phyloP scores from a whole-genome alignment of 805 yeast genomes.

The Lachancea quebecensis region DNA sequence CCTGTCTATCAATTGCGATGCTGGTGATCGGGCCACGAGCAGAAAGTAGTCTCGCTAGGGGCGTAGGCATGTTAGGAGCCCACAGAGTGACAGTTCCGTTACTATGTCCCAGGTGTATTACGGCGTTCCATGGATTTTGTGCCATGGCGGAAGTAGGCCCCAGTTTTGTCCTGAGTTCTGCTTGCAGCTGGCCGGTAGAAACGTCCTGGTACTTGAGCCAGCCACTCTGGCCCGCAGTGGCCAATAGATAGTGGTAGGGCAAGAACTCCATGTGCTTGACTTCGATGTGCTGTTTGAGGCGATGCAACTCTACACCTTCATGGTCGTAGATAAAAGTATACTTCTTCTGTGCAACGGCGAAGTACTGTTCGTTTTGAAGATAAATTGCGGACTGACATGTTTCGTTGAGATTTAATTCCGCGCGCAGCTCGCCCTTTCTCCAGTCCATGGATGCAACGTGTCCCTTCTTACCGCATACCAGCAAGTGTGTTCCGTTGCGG shows the following conservation, averaged over 20 bases:
- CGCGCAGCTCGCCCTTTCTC: constrained; percentile 75
- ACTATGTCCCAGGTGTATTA: constrained; percentile 86
- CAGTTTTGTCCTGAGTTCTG: constrained; percentile 76
- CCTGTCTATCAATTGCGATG: constrained; percentile 82
- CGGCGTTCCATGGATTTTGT: constrained; percentile 94
- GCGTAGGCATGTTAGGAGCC: constrained; percentile 85
- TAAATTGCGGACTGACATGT: constrained; percentile 87
- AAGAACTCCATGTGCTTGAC: constrained; percentile 76
- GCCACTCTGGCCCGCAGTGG: constrained; percentile 85
- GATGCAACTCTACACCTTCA: constrained; percentile 85
- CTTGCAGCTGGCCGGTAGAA: constrained; percentile 79
- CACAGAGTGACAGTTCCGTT: constrained; percentile 90
- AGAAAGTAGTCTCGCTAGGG: constrained; percentile 74
- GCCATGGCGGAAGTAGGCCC: constrained; percentile 88
- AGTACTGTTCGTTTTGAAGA: constrained; percentile 85
- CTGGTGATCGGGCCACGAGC: constrained; percentile 85
- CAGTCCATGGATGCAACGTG: constrained; percentile 96
- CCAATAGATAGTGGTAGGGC: constrained; percentile 86
- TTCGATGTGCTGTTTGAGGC: constrained; percentile 84
- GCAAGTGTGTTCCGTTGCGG: constrained; percentile 77
- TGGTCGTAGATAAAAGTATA: constrained; percentile 89
- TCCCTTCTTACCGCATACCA: constrained; percentile 86
- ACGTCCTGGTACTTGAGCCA: constrained; percentile 90
- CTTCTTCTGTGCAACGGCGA: constrained; percentile 96
- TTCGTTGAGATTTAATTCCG: constrained; percentile 81